Conservation (phyloP, 441 rosid genomes). For the Dalechampia spathulata region DNA sequence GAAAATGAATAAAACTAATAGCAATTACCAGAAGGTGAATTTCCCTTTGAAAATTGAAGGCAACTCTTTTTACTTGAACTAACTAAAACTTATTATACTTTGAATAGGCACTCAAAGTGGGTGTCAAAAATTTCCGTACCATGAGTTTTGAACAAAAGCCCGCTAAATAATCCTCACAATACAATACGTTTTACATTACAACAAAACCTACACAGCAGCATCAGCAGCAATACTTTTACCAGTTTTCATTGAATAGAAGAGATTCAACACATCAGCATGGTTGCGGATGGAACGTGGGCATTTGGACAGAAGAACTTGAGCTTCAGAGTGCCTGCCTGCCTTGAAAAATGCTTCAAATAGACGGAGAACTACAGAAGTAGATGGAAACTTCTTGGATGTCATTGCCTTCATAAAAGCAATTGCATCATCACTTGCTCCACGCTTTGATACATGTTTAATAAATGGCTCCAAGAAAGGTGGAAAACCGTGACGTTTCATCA, state of each 20-base stretch:
- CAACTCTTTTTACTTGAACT: not conserved
- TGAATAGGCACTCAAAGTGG: not conserved
- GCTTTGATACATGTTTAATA: slow-evolving; percentile 53
- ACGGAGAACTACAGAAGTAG: slow-evolving; percentile 52
- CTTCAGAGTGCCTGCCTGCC: slow-evolving; percentile 54
- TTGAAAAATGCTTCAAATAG: slow-evolving; percentile 59
- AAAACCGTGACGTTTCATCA: slow-evolving; percentile 69
- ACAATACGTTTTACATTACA: slow-evolving; percentile 9
- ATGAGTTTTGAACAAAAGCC: slow-evolving; percentile 18
- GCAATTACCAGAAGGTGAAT: not conserved
- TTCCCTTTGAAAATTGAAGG: not conserved
- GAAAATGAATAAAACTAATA: not conserved
- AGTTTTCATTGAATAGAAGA: slow-evolving; percentile 52
- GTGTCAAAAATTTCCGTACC: slow-evolving; percentile 12
- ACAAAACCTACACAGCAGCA: slow-evolving; percentile 21
- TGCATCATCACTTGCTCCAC: slow-evolving; percentile 63
- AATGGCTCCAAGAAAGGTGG: slow-evolving; percentile 72
- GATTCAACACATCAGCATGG: slow-evolving; percentile 73
- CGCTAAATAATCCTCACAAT: slow-evolving; percentile 10
- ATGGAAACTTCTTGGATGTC: slow-evolving; percentile 62
- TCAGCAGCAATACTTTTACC: slow-evolving; percentile 23
- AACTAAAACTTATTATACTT: slow-evolving; percentile 11
- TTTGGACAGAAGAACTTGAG: slow-evolving; percentile 62
- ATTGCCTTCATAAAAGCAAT: slow-evolving; percentile 49
- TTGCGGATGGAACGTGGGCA: slow-evolving; percentile 65